Evolutionary conservation across 257 asterid genomes (phyloP).

Genomic region (Salvia splendens): DNA sequence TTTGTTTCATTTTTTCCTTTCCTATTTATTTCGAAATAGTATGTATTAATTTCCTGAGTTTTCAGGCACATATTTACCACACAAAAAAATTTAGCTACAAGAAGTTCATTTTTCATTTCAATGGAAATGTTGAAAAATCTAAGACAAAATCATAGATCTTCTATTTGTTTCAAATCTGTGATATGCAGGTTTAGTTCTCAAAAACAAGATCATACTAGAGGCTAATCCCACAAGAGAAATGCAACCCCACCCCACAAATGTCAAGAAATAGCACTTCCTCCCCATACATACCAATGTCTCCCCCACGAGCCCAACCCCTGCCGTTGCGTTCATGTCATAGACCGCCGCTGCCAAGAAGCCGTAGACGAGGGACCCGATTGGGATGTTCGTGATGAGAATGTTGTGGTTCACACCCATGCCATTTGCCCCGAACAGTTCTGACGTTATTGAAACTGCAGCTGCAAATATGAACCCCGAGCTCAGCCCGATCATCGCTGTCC

Average conservation of each 20-base stretch:
- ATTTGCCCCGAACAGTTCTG: constrained; percentile 84
- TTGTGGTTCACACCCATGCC: constrained; percentile 88
- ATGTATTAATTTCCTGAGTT: too few species aligned
- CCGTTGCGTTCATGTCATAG: constrained; percentile 55
- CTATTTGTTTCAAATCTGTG: too few species aligned
- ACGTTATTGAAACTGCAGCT: constrained; percentile 84
- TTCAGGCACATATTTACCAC: too few species aligned
- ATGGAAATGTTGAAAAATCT: too few species aligned
- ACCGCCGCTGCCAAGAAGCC: constrained; percentile 78
- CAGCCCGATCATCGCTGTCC: constrained; percentile 81
- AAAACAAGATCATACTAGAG: constrained; percentile 59
- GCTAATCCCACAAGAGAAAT: constrained; percentile 69
- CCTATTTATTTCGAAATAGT: background rate
- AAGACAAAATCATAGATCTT: too few species aligned
- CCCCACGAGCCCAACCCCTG: constrained; percentile 20
- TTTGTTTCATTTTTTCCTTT: background rate
- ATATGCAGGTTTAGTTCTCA: too few species aligned
- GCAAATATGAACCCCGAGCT: constrained; percentile 95
- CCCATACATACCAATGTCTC: constrained; percentile 79
- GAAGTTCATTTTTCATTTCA: too few species aligned
- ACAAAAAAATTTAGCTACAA: too few species aligned
- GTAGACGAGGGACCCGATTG: constrained; percentile 76
- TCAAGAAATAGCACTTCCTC: constrained; percentile 60
- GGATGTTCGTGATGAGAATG: constrained; percentile 84
- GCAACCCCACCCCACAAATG: constrained; percentile 88